phyloP scores from a whole-genome alignment of 2,329 filamentous ascomycete species.

The Fusarium humuli region DNA sequence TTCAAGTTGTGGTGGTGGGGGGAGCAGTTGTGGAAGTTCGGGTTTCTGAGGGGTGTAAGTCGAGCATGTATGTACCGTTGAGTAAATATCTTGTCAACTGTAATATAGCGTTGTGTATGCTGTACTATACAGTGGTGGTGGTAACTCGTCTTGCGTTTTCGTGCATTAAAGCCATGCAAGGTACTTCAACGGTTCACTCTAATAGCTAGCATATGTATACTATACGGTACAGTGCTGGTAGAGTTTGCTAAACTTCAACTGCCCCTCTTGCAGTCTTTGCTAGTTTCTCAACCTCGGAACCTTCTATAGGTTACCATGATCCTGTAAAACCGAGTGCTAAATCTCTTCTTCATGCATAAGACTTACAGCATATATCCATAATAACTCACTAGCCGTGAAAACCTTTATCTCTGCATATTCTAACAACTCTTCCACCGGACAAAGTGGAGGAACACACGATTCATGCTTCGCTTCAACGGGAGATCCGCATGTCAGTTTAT shows the following conservation, averaged over 20 bases:
- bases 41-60: not conserved
- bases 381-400: slow-evolving; percentile 1
- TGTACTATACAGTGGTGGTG: not conserved
- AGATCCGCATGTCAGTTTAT: slow-evolving; percentile 1
- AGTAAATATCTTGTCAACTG: not conserved
- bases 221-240: not conserved
- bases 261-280: not conserved
- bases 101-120: not conserved
- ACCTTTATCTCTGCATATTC: not conserved
- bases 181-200: not conserved
- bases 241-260: not conserved
- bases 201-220: not conserved
- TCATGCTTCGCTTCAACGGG: slow-evolving; percentile 6
- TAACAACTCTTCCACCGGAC: not conserved
- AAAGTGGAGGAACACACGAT: not conserved
- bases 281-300: slow-evolving; percentile 1
- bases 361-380: not conserved
- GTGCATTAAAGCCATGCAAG: not conserved
- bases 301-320: not conserved
- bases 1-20: slow-evolving; percentile 8
- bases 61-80: not conserved
- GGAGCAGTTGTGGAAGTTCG: not conserved
- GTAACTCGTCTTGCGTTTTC: not conserved
- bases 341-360: not conserved
- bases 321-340: not conserved